A percentile compares a stretch with the other conserved stretches of the same genome.
These are phyloP conservation scores for Colletotrichum sp. DNA, from an alignment of 2,329 filamentous ascomycete species.

Conservation along the genomic window DNA sequence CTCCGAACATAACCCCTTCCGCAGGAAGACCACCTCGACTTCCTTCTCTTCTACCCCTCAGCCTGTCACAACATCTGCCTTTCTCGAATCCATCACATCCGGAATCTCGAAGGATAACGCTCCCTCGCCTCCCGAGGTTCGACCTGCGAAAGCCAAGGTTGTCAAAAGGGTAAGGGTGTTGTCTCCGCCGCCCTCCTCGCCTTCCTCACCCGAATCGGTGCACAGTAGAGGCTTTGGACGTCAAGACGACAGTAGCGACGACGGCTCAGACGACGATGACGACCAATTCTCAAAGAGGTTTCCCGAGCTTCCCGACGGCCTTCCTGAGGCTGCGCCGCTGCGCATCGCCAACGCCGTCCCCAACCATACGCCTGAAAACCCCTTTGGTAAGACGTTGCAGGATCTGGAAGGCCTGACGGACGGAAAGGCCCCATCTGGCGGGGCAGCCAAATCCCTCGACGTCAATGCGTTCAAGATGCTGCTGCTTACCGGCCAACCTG, in stretches of 20 bases:
- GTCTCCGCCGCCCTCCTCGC: slow-evolving; percentile 66
- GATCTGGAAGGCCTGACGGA: slow-evolving; percentile 49
- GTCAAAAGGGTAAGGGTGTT: slow-evolving; percentile 72
- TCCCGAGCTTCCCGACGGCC: slow-evolving; percentile 15
- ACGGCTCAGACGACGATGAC: slow-evolving; percentile 32
- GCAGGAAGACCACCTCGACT: slow-evolving; percentile 40
- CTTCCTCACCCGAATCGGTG: slow-evolving; percentile 49
- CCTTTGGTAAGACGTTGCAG: slow-evolving; percentile 61
- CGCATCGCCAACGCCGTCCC: slow-evolving; percentile 20
- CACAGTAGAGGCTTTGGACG: slow-evolving; percentile 26
- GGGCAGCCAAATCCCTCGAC: slow-evolving; percentile 59
- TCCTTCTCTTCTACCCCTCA: slow-evolving; percentile 21
- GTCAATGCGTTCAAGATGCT: slow-evolving; percentile 80
- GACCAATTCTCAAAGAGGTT: slow-evolving; percentile 21
- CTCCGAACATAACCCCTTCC: slow-evolving; percentile 52
- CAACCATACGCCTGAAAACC: slow-evolving; percentile 46
- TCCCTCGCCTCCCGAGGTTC: slow-evolving; percentile 22
- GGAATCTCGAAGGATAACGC: slow-evolving; percentile 24
- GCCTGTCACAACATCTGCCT: slow-evolving; percentile 26
- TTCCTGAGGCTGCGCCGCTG: slow-evolving; percentile 15
- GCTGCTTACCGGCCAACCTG: slow-evolving; percentile 72
- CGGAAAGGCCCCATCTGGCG: slow-evolving; percentile 29
- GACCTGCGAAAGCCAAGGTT: slow-evolving; percentile 49
- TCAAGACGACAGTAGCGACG: slow-evolving; percentile 25
- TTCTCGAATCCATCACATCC: slow-evolving; percentile 33